Conservation (phyloP, 208 protist species). For the Leishmania gerbilli region DNA sequence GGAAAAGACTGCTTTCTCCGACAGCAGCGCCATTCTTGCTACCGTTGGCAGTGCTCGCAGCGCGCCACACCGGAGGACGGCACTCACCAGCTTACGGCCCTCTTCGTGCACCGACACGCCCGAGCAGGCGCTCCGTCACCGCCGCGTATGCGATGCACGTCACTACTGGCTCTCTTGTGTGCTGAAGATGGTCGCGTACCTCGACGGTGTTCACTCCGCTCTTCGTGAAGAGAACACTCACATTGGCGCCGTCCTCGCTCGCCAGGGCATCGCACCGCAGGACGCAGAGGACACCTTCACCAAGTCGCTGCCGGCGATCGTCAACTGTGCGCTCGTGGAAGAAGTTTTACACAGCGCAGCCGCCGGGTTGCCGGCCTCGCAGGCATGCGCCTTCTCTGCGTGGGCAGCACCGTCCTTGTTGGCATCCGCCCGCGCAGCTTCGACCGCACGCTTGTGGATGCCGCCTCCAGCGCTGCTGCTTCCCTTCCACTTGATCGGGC, state of each 20-base stretch:
- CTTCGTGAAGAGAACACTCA: slow-evolving; percentile 68
- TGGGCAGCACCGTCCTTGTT: not conserved
- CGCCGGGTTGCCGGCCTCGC: not conserved
- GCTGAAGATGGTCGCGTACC: slow-evolving; percentile 61
- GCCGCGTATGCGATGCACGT: slow-evolving; percentile 17
- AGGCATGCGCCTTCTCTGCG: not conserved
- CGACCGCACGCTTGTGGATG: slow-evolving; percentile 27
- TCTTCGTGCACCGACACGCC: not conserved
- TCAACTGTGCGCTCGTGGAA: slow-evolving; percentile 62
- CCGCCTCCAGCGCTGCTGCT: slow-evolving; percentile 68
- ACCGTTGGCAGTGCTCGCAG: not conserved
- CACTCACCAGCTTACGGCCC: not conserved
- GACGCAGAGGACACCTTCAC: slow-evolving; percentile 33
- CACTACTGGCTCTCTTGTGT: slow-evolving; percentile 66
- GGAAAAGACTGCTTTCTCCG: not conserved
- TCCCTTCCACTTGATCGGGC: slow-evolving; percentile 52
- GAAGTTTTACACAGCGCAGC: slow-evolving; percentile 31
- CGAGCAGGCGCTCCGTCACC: not conserved
- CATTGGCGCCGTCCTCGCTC: slow-evolving; percentile 41
- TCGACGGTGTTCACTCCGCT: slow-evolving; percentile 44
- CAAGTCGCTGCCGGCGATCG: slow-evolving; percentile 55
- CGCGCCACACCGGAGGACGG: not conserved
- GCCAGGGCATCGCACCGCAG: slow-evolving; percentile 26
- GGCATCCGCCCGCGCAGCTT: not conserved
- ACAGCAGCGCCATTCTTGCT: slow-evolving; percentile 1